Evolutionary conservation across 345 rosid genomes (phyloP).

Genomic region (Turnera subulata): DNA sequence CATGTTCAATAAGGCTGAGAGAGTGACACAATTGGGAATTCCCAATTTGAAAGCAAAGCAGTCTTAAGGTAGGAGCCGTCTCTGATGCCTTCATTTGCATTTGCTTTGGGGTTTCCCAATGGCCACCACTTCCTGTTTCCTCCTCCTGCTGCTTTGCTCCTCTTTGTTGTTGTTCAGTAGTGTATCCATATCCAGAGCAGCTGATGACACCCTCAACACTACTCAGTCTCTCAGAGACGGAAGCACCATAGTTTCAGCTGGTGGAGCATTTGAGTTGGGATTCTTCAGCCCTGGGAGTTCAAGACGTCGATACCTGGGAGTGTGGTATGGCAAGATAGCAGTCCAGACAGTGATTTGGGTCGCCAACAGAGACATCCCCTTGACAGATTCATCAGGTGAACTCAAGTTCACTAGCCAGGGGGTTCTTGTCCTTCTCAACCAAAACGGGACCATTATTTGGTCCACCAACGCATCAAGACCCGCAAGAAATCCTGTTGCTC

Average conservation of each 20-base stretch:
- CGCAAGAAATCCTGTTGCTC: neutral
- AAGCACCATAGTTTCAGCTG: neutral
- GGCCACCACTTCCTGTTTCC: neutral
- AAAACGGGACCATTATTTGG: constrained; percentile 1
- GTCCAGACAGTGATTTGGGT: too few species aligned
- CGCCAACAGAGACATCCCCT: too few species aligned
- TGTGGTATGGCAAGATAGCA: too few species aligned
- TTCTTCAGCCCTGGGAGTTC: neutral
- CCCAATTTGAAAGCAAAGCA: neutral
- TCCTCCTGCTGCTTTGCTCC: neutral
- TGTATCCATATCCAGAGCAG: neutral
- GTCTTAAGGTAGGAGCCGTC: neutral
- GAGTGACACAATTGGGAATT: too few species aligned
- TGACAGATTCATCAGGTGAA: too few species aligned
- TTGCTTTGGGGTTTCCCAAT: neutral
- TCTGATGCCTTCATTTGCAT: neutral
- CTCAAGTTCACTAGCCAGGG: too few species aligned
- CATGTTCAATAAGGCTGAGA: too few species aligned
- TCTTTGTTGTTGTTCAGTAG: too few species aligned
- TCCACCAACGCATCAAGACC: neutral
- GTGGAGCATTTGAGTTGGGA: neutral
- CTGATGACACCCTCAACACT: neutral
- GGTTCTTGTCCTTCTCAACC: neutral
- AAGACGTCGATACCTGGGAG: too few species aligned
- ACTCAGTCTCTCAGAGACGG: neutral